Base-by-base conservation (phyloP, 2,329 filamentous ascomycete genomes). In the Fusarium sp. region DNA sequence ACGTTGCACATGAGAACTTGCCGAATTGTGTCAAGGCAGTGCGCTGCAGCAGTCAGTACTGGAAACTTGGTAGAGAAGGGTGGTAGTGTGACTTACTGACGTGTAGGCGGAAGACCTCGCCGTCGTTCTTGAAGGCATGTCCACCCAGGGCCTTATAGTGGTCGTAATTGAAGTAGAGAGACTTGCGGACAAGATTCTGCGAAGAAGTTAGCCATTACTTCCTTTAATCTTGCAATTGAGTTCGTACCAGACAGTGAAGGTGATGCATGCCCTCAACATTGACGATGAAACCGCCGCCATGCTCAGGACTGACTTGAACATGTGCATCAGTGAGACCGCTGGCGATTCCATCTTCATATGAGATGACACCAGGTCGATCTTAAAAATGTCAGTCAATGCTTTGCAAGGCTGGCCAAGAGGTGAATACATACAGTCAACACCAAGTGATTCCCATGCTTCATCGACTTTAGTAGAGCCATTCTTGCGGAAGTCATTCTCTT, bases 1-100 rank as follows among this genome's bases (percentile, higher is more conserved):
- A 87, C 83, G 35, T 86, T 88, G 79, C 90, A 92, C 88, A 91
- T 91, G 20, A 92, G 83, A 22, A 90, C 87, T 77, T 92, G 90
- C 2, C 90, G 87, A 49, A 92, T 67, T 7, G 87, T 88, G 70
- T 92, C 90, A 38, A 91, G 82, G 66, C 90, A 92, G 69, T 92
- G 90, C 2, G 76, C 77, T 80, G 10, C 4, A 13, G 5, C 1
- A 9, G 24, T 73, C 13, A 69, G 41, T 17, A 13, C 42, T 13
- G 3, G 14, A 24, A 18, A 4, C 3, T 2, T 4, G 4, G 5
- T 24, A 11, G 13, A 14, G 11, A 36, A n/a, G 15, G 14, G 36
- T 1, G 6, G 0, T 4, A 38, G 22, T 45, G 7, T 33, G 33
- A 54, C 87, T 80, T 82, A 91, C 89, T 88, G 73, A 90, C 83